These are phyloP conservation scores for Dacryopinax spathularia DNA, from an alignment of 768 basidiomycete species.

Conservation along the genomic window DNA sequence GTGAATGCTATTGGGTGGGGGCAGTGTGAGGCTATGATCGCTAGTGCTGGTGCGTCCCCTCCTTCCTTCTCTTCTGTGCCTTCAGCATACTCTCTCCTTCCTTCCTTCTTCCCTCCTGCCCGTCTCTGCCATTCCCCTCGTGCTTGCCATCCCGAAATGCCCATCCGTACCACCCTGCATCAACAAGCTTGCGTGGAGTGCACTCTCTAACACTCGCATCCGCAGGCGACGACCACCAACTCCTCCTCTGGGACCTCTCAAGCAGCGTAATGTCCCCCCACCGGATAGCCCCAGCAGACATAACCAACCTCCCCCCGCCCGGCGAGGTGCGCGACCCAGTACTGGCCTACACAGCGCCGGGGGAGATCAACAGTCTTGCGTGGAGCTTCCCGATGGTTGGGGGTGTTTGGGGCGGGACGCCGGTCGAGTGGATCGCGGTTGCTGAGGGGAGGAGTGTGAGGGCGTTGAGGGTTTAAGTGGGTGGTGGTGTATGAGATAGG, in stretches of 20 bases:
- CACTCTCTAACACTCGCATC: not conserved
- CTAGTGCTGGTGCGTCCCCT: conserved; percentile 59
- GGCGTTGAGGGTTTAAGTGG: not conserved
- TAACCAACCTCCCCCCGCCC: conserved; percentile 45
- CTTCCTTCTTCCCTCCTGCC: not conserved
- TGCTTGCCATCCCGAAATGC: not conserved
- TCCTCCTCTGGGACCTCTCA: conserved; percentile 84
- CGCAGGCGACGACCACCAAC: conserved; percentile 81
- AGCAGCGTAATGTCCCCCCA: conserved; percentile 36
- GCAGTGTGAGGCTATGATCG: conserved; percentile 62
- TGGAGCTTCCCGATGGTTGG: conserved; percentile 32
- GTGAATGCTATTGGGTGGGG: conserved; percentile 90
- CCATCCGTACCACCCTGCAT: not conserved
- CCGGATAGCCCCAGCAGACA: conserved; percentile 3
- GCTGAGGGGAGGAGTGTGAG: not conserved
- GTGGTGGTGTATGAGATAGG: not conserved
- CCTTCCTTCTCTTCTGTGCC: conserved; percentile 6
- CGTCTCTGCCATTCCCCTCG: not conserved
- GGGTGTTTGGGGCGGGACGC: not conserved
- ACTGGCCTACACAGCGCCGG: conserved; percentile 67
- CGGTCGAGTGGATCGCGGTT: not conserved
- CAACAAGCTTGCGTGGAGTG: not conserved
- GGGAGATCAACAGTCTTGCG: conserved; percentile 68
- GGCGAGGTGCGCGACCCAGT: conserved; percentile 56
- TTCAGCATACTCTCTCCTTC: conserved; percentile 7